Evolutionary conservation across 495 filamentous ascomycete genomes (phyloP).

Genomic region (Cercophora newfieldiana): DNA sequence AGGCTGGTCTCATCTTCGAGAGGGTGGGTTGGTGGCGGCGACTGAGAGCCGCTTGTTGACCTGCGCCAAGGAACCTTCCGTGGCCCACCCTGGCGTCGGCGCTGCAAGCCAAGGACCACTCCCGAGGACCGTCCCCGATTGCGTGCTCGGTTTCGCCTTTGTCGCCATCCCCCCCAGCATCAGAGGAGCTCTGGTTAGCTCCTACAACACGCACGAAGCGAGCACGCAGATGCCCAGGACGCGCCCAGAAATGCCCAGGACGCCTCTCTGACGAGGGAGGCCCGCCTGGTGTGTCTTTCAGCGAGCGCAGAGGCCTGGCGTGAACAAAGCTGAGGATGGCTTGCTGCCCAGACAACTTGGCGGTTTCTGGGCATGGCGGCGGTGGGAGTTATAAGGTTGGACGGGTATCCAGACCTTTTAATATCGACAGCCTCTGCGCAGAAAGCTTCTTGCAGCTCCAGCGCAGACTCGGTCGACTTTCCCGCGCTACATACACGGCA

Average conservation of each 20-base stretch:
- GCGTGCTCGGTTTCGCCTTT: neutral
- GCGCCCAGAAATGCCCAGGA: neutral
- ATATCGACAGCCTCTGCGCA: neutral
- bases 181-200: neutral
- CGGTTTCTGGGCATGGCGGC: neutral
- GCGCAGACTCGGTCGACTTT: neutral
- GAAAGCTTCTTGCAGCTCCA: neutral
- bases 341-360: neutral
- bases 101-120: neutral
- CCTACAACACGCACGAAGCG: neutral
- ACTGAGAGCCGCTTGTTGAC: neutral
- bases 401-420: neutral
- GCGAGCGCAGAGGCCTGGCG: neutral
- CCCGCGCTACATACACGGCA: neutral
- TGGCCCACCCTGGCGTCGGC: neutral
- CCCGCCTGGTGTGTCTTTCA: neutral
- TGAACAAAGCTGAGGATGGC: neutral
- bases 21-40: neutral
- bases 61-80: neutral
- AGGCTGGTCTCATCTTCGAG: neutral
- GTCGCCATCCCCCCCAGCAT: neutral
- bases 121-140: neutral
- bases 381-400: neutral
- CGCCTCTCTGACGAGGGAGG: neutral
- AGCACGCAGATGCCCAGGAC: neutral